Percentiles rank a stretch among this genome's conserved stretches.
These are phyloP conservation scores for Emmonsia crescens DNA, from an alignment of 2,329 filamentous ascomycete species.

Conservation along the genomic window DNA sequence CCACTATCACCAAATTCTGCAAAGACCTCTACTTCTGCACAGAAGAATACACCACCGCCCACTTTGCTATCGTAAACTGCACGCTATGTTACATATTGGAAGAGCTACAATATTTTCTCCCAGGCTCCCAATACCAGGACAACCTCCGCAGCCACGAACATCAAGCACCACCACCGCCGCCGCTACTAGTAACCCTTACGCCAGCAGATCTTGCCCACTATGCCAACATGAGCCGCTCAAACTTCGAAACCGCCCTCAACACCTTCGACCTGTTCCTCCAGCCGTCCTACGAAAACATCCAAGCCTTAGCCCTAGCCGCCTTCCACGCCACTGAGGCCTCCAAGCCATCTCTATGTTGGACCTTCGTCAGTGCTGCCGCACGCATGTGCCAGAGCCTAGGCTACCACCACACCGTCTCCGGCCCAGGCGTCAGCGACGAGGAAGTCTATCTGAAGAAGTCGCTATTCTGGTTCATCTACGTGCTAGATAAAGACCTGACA, in stretches of 20 bases:
- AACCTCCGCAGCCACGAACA: not conserved
- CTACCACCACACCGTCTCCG: slow-evolving; percentile 40
- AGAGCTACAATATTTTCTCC: slow-evolving; percentile 18
- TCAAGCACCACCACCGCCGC: not conserved
- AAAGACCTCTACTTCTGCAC: slow-evolving; percentile 35
- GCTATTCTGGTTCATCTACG: slow-evolving; percentile 51
- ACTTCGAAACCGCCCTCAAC: slow-evolving; percentile 35
- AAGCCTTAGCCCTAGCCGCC: slow-evolving; percentile 48
- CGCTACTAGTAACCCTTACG: not conserved
- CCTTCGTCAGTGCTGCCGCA: slow-evolving; percentile 48
- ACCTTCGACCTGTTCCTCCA: slow-evolving; percentile 48
- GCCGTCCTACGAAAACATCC: slow-evolving; percentile 45
- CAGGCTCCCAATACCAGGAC: not conserved
- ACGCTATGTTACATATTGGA: slow-evolving; percentile 30
- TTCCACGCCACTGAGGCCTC: slow-evolving; percentile 53
- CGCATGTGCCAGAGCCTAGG: slow-evolving; percentile 53
- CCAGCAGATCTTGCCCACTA: slow-evolving; percentile 22
- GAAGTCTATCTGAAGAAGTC: slow-evolving; percentile 20
- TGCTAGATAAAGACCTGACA: slow-evolving; percentile 48
- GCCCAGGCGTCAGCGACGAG: slow-evolving; percentile 17
- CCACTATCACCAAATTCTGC: slow-evolving; percentile 29
- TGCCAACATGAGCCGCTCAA: slow-evolving; percentile 29
- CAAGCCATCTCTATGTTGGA: slow-evolving; percentile 53
- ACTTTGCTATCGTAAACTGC: slow-evolving; percentile 31
- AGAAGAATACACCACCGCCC: slow-evolving; percentile 31